A percentile compares a stretch with the other conserved stretches of the same genome.
These are phyloP conservation scores for Hypholoma fasciculare DNA, from an alignment of 768 basidiomycete species.

Conservation along the genomic window DNA sequence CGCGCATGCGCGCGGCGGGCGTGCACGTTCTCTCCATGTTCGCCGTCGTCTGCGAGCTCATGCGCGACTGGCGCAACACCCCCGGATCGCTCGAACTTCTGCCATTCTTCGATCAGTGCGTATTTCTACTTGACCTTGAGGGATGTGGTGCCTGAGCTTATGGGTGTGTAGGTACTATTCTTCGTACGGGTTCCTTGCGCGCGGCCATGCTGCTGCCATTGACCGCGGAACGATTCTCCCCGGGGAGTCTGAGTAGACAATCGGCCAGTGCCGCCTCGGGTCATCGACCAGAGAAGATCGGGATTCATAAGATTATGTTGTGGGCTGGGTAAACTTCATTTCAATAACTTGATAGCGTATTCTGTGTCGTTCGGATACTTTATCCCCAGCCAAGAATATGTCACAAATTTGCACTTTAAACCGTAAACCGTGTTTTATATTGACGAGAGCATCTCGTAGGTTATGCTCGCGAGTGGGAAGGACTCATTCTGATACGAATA, in stretches of 20 bases:
- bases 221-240: conserved; percentile 18
- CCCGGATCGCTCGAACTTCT: conserved; percentile 43
- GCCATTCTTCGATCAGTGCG: conserved; percentile 46
- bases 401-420: no score
- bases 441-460: no score
- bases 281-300: not conserved
- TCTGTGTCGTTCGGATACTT: no score
- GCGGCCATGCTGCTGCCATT: conserved; percentile 26
- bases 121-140: conserved; percentile 1
- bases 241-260: conserved; percentile 20
- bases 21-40: conserved; percentile 47
- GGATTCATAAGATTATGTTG: not conserved
- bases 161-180: conserved; percentile 20
- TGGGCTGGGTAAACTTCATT: no score
- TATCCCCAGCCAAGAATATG: no score
- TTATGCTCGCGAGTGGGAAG: no score
- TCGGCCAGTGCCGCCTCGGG: not conserved
- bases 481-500: no score
- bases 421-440: no score
- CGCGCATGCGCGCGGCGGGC: conserved; percentile 47
- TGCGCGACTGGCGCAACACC: conserved; percentile 52
- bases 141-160: not conserved
- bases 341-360: no score
- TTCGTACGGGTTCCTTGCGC: conserved; percentile 26
- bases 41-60: conserved; percentile 43